Base-by-base conservation (phyloP, 768 basidiomycete genomes). In the Royoungia palumana region DNA sequence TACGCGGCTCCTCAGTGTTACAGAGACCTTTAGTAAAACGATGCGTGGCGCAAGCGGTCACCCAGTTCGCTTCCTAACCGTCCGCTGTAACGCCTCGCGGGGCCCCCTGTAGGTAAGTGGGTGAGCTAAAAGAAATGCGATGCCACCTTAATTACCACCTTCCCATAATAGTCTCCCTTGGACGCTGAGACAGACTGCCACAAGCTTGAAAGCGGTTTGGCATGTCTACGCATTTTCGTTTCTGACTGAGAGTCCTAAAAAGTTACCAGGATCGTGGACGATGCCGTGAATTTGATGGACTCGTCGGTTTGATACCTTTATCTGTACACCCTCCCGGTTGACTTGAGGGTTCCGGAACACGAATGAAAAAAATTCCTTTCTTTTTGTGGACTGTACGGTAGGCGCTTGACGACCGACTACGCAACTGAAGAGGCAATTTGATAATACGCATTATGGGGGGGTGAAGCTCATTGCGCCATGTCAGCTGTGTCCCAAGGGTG, bases 111-210 rank as follows among this genome's bases (percentile, higher is more conserved):
- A 28, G 10, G 28, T 28, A 28, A 28, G 28, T 28, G 47, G 41
- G 40, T 47, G 27, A 22, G 16, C 37, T 28, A 46, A 54, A 46
- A 44, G 45, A 22, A 54, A 56, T 42, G 57, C 55, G 51, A 59
- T 55, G 51, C 51, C 61, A 52, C 58, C 35, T 56, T 65, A 60
- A 65, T 65, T 54, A 48, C 45, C 30, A 35, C 21, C 0, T 48
- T 59, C 22, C 61, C 62, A 59, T 52, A 66, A 64, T 24, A 4
- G 45, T 47, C 28, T 34, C 6, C 27, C 56, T 53, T 38, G 10
- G 46, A 42, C 27, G 27, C 11, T 28, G 27, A 10, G 11, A 6
- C 20, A 50, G 21, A n/a, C 47, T 53, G 53, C 53, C 52, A 50
- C 27, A 28, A 28, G 27, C 27, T 28, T 9, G 11, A 28, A 38